Evolutionary conservation across 1,284 basidiomycete genomes (phyloP).

Genomic region (Fomitopsis schrenkii): DNA sequence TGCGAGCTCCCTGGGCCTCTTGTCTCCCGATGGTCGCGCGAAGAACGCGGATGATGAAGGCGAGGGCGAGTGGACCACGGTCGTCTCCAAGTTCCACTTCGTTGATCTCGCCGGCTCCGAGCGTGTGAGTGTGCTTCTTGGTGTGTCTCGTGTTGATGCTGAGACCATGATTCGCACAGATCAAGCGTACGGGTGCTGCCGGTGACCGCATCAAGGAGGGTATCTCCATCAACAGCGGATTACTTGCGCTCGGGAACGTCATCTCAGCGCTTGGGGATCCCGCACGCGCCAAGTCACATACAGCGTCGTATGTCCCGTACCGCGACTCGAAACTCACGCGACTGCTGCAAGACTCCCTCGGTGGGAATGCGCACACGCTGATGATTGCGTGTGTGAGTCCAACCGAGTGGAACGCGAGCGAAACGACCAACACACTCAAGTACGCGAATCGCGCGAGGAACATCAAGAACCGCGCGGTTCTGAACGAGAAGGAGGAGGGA

Average conservation of each 20-base stretch:
- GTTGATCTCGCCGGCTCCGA: conserved; percentile 98
- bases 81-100: conserved; percentile 97
- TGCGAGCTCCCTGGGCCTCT: conserved; percentile 63
- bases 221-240: conserved; percentile 95
- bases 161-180: conserved; percentile 36
- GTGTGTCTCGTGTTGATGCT: conserved; percentile 9
- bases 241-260: conserved; percentile 95
- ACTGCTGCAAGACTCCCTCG: conserved; percentile 94
- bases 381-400: conserved; percentile 99
- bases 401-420: conserved; percentile 91
- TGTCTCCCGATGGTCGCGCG: conserved; percentile 42
- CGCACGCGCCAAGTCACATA: conserved; percentile 69
- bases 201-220: conserved; percentile 98
- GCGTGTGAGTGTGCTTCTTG: conserved; percentile 50
- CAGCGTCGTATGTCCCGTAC: conserved; percentile 87
- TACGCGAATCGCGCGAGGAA: conserved; percentile 97
- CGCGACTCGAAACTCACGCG: conserved; percentile 97
- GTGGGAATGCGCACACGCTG: conserved; percentile 95
- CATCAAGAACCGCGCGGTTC: conserved; percentile 92
- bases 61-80: conserved; percentile 79
- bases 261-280: conserved; percentile 98
- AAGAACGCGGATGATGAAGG: conserved; percentile 50
- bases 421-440: conserved; percentile 97
- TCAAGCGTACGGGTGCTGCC: conserved; percentile 89
- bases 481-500: conserved; percentile 94